Conservation (phyloP, 495 filamentous ascomycete genomes). For the Penicillium parvum region DNA sequence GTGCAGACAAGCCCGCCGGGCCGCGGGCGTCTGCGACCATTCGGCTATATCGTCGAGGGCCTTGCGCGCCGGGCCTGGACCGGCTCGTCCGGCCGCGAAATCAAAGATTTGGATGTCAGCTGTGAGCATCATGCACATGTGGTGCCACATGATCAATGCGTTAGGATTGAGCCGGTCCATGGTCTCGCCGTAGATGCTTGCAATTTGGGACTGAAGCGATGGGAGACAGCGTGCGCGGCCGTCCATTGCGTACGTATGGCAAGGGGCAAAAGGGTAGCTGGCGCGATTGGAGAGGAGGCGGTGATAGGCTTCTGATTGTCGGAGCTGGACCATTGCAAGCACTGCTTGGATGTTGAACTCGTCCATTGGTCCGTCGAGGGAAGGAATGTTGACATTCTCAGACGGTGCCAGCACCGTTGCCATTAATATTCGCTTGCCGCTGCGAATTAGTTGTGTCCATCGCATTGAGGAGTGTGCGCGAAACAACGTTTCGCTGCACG, state of each 20-base stretch:
- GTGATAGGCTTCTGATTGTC: slow-evolving; percentile 43
- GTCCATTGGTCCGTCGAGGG: slow-evolving; percentile 32
- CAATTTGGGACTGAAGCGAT: slow-evolving; percentile 37
- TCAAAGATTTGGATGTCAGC: slow-evolving; percentile 51
- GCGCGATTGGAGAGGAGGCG: slow-evolving; percentile 42
- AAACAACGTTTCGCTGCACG: slow-evolving; percentile 46
- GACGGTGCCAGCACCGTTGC: slow-evolving; percentile 37
- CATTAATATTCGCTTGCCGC: slow-evolving; percentile 36
- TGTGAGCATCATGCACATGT: slow-evolving; percentile 50
- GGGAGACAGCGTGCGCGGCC: slow-evolving; percentile 38
- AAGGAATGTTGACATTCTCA: slow-evolving; percentile 35
- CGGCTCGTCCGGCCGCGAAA: slow-evolving; percentile 44
- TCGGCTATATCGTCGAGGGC: slow-evolving; percentile 47
- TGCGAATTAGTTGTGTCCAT: slow-evolving; percentile 44
- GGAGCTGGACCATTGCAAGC: slow-evolving; percentile 39
- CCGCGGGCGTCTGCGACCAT: slow-evolving; percentile 50
- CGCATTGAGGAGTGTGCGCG: slow-evolving; percentile 39
- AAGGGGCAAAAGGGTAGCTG: slow-evolving; percentile 40
- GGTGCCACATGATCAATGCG: slow-evolving; percentile 46
- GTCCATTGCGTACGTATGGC: slow-evolving; percentile 44
- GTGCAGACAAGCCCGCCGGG: slow-evolving; percentile 45
- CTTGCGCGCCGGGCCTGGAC: slow-evolving; percentile 39
- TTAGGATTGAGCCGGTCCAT: slow-evolving; percentile 44
- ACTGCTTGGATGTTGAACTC: slow-evolving; percentile 38
- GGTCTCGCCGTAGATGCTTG: slow-evolving; percentile 35